Evolutionary conservation across 306 rosid species (phyloP), one percentile per base, ranked within the genome.

Genomic region (Ammopiptanthus mongolicus): DNA sequence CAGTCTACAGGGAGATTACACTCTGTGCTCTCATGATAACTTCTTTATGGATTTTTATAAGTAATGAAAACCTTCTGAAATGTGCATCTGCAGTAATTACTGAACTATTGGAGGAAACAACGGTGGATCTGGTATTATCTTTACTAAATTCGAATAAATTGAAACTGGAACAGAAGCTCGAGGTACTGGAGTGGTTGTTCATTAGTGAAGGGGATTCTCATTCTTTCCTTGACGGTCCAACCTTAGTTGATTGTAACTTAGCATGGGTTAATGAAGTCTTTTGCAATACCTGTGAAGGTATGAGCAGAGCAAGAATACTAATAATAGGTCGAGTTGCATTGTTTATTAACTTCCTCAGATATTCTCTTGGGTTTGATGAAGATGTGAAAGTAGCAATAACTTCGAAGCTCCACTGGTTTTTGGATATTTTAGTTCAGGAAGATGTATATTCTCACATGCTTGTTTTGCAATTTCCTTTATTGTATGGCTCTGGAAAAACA

Each of bases 71-170:
- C 22, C 84, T 41, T 77, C 85, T 90, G 65, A 89, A 84, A 82
- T 74, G 74, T 70, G 96, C 90, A 7, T 61, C 86, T 71, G 84
- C 80, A 56, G 90, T 84, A 28, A 80, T 81, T 52, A 78, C 89
- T 13, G 98, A 94, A 69, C 86, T 94, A 64, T 77, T 94, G 85
- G 96, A 88, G 81, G 88, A 80, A 79, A 82, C 90, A 53, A 83
- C 91, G 57, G 57, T 90, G 88, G 90, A 87, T 82, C 71, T 91
- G 41, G 75, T 88, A 39, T 75, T 83, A 68, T 84, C 93, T 72
- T 75, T 88, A 41, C 83, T 94, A 68, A 87, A 72, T 83, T 86
- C 96, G 78, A 81, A 71, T 77, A 80, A 88, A 78, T 75, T 94
- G 82, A 83, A 86, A 60, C 74, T 69, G 65, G 87, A 83, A 44